A percentile compares a stretch with the other conserved stretches of the same genome.
Evolutionary conservation across 2,329 filamentous ascomycete species (phyloP).

Genomic region (Xylaria multiplex): DNA sequence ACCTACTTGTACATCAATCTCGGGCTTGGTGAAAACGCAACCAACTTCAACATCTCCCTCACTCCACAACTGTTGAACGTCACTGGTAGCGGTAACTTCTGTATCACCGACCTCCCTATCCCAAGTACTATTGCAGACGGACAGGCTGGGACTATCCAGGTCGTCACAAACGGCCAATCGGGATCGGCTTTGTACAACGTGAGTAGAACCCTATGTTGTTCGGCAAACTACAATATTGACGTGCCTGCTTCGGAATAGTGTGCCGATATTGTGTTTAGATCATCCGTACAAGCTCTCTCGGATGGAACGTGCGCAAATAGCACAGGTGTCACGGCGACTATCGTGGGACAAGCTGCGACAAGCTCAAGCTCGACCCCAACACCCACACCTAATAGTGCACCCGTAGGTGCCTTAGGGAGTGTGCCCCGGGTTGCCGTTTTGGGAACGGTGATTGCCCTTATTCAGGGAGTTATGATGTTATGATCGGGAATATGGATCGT

Average conservation of each 20-base stretch:
- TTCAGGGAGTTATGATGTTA: slow-evolving; percentile 19
- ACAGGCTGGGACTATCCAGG: slow-evolving; percentile 72
- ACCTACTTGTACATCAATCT: slow-evolving; percentile 65
- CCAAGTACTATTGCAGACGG: slow-evolving; percentile 66
- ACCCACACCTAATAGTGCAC: slow-evolving; percentile 20
- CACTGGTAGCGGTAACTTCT: slow-evolving; percentile 72
- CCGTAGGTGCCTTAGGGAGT: background rate
- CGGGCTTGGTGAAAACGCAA: slow-evolving; percentile 60
- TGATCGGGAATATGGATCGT: background rate
- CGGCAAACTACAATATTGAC: slow-evolving; percentile 21
- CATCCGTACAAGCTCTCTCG: slow-evolving; percentile 57
- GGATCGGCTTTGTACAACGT: slow-evolving; percentile 74
- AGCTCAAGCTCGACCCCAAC: slow-evolving; percentile 16
- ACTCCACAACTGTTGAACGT: slow-evolving; percentile 67
- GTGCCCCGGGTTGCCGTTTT: background rate
- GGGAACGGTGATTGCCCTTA: slow-evolving; percentile 2
- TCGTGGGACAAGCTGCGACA: slow-evolving; percentile 40
- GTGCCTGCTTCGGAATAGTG: slow-evolving; percentile 59
- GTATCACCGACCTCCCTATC: slow-evolving; percentile 67
- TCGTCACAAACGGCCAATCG: slow-evolving; percentile 69
- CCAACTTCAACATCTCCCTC: slow-evolving; percentile 76
- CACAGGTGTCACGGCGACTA: slow-evolving; percentile 61
- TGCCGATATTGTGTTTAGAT: slow-evolving; percentile 76
- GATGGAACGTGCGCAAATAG: slow-evolving; percentile 66
- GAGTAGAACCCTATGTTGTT: slow-evolving; percentile 40